Conservation (phyloP, 176 grass and related monocot species). For the Musa acuminata region DNA sequence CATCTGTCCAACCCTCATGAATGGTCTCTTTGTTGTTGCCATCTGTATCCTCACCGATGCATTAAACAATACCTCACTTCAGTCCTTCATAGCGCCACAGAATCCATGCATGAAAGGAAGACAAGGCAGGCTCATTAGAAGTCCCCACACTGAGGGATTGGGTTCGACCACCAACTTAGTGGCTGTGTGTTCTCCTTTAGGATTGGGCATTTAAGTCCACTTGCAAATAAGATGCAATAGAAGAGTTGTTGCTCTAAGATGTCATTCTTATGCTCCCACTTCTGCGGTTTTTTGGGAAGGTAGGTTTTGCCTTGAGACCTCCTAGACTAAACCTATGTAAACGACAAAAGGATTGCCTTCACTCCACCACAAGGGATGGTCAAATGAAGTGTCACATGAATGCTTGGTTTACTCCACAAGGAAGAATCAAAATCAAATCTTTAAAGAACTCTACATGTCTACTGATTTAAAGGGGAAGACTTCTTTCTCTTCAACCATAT, state of each 20-base stretch:
- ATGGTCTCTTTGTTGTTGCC: background rate
- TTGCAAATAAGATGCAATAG: no score
- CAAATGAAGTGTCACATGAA: background rate
- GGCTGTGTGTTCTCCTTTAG: no score
- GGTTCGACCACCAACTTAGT: no score
- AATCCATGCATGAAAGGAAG: no score
- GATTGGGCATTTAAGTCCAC: no score
- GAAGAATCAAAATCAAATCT: background rate
- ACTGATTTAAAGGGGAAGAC: background rate
- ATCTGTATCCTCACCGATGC: background rate
- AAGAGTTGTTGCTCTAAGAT: no score
- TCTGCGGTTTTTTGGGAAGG: background rate
- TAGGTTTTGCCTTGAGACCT: background rate
- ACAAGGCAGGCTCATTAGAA: no score
- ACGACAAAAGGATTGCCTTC: background rate
- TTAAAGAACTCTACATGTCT: background rate
- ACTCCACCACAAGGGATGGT: background rate
- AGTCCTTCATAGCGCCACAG: background rate
- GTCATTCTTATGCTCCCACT: no score
- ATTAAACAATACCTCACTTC: background rate
- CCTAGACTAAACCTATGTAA: no score
- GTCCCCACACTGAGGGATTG: no score
- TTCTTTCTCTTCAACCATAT: background rate
- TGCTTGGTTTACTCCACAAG: background rate
- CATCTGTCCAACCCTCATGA: background rate